phyloP scores from a whole-genome alignment of 2,329 filamentous ascomycete species.

The Leptographium procerum region DNA sequence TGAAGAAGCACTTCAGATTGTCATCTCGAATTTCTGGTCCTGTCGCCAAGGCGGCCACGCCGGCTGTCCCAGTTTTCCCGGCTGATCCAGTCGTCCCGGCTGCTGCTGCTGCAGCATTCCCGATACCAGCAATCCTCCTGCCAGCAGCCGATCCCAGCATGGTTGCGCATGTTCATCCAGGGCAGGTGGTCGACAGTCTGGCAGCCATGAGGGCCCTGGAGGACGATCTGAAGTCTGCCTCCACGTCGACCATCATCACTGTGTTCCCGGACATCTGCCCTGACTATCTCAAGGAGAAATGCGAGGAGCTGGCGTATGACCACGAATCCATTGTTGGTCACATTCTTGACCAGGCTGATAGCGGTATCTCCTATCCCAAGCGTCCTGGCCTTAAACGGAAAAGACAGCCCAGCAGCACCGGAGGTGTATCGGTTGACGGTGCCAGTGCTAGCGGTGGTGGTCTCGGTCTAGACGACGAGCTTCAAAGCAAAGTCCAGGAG shows the following conservation, averaged over 20 bases:
- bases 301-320: conserved; percentile 17
- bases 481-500: conserved; percentile 1
- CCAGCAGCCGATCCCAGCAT: neutral
- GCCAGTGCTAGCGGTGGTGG: no score
- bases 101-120: neutral
- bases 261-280: conserved; percentile 36
- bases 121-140: neutral
- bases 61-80: neutral
- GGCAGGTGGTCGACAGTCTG: neutral
- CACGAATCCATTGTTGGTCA: conserved; percentile 21
- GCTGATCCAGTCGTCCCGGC: no score
- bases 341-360: conserved; percentile 30
- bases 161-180: neutral
- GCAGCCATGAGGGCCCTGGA: neutral
- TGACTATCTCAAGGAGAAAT: conserved; percentile 22
- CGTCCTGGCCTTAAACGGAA: conserved; percentile 29
- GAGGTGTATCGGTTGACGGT: no score
- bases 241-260: conserved; percentile 18
- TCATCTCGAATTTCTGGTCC: neutral
- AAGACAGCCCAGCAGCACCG: conserved; percentile 11
- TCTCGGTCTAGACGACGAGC: neutral
- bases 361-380: conserved; percentile 25
- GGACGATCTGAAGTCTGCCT: conserved; percentile 13
- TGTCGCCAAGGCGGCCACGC: neutral
- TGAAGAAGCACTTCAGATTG: neutral